These are phyloP conservation scores for Botrytis squamosa DNA, from an alignment of 2,329 filamentous ascomycete species.

Conservation along the genomic window DNA sequence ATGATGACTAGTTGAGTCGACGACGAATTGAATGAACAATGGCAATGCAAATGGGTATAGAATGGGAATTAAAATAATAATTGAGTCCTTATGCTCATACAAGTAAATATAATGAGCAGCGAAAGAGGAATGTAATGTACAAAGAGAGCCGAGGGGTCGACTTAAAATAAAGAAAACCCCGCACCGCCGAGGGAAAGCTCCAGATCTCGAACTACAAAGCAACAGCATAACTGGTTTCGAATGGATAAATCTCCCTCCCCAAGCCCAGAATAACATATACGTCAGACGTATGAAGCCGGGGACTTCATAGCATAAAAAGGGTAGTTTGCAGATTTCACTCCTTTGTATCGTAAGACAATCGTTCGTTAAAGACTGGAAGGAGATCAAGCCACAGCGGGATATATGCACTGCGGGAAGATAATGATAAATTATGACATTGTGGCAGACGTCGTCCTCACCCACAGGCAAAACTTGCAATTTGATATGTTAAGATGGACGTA, in stretches of 20 bases:
- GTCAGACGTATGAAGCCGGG: neutral
- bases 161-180: neutral
- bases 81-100: neutral
- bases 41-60: neutral
- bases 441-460: neutral
- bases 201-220: conserved; percentile 1
- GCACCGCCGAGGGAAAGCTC: neutral
- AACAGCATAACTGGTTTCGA: neutral
- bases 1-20: conserved; percentile 25
- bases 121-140: neutral
- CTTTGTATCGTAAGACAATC: neutral
- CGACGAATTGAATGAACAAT: conserved; percentile 19
- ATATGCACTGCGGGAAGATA: neutral
- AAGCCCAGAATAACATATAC: neutral
- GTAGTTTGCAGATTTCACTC: neutral
- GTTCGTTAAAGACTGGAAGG: neutral
- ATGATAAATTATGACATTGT: neutral
- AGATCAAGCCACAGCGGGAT: neutral
- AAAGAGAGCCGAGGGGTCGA: neutral
- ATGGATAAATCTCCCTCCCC: neutral
- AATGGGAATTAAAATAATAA: neutral
- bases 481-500: neutral
- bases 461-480: neutral
- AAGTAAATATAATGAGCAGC: neutral
- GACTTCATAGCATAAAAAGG: too few relatives aligned